Evolutionary conservation across 352 stramenopile genomes (phyloP).

Genomic region (Pythium diclinum): DNA sequence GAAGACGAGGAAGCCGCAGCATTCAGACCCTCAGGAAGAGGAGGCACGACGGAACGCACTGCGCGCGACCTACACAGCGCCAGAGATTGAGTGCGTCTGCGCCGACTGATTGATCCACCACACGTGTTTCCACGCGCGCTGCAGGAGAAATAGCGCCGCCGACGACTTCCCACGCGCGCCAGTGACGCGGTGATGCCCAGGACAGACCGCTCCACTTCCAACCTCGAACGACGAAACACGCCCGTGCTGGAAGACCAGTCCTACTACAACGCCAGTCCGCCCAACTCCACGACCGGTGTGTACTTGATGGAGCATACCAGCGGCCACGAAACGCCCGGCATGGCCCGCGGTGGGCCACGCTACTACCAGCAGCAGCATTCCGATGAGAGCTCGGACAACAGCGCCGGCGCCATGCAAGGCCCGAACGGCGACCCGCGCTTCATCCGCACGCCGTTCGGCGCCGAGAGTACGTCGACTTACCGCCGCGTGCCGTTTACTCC

Average conservation of each 20-base stretch:
- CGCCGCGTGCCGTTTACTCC: constrained; percentile 27
- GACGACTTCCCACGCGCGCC: not conserved
- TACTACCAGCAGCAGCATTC: constrained; percentile 38
- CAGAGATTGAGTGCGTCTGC: not conserved
- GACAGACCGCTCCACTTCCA: constrained; percentile 15
- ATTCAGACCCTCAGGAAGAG: not conserved
- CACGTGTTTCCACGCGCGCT: not conserved
- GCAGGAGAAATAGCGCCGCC: constrained; percentile 21
- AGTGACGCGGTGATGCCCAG: constrained; percentile 27
- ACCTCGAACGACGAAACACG: constrained; percentile 46
- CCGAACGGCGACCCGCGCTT: constrained; percentile 33
- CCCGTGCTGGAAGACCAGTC: constrained; percentile 73
- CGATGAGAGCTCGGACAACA: constrained; percentile 1
- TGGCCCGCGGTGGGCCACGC: constrained; percentile 24
- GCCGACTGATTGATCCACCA: not conserved
- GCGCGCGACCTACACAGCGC: not conserved
- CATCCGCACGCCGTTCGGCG: constrained; percentile 34
- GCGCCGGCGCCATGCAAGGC: not conserved
- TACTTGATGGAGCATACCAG: constrained; percentile 66
- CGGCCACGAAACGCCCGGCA: constrained; percentile 31
- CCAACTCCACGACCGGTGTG: constrained; percentile 38
- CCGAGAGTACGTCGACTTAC: constrained; percentile 49
- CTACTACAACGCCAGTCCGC: constrained; percentile 48
- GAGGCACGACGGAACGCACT: not conserved
- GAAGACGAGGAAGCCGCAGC: constrained; percentile 2